Evolutionary conservation across 2,329 filamentous ascomycete species (phyloP).

Genomic region (Fusarium scirpi): DNA sequence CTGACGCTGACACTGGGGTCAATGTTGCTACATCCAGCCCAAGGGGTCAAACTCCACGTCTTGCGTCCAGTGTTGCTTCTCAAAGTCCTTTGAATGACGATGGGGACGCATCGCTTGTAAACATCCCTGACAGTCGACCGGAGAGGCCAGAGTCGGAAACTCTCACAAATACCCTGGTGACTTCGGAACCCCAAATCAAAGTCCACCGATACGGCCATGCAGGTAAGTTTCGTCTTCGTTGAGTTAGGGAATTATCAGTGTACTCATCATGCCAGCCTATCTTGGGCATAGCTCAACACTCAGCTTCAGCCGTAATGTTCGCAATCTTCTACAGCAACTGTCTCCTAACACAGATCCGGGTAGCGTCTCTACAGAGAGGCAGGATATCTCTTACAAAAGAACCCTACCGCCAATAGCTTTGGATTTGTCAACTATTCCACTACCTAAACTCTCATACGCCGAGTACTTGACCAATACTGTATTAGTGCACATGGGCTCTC

Average conservation of each 20-base stretch:
- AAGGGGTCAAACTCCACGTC: background rate
- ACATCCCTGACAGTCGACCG: background rate
- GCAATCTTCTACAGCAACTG: slow-evolving; percentile 36
- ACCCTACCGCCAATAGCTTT: slow-evolving; percentile 26
- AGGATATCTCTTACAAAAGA: slow-evolving; percentile 33
- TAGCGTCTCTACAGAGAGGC: slow-evolving; percentile 29
- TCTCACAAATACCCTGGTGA: slow-evolving; percentile 33
- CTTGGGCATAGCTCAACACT: slow-evolving; percentile 39
- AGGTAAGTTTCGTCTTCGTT: background rate
- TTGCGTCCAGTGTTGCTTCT: background rate
- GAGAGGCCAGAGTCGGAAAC: slow-evolving; percentile 5
- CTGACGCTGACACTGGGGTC: background rate
- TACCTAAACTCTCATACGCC: slow-evolving; percentile 33
- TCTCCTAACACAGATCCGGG: slow-evolving; percentile 23
- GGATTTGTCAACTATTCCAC: slow-evolving; percentile 21
- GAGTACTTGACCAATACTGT: slow-evolving; percentile 37
- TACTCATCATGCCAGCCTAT: slow-evolving; percentile 25
- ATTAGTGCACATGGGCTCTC: slow-evolving; percentile 32
- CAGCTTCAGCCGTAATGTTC: slow-evolving; percentile 37
- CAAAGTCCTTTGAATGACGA: background rate
- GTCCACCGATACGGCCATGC: slow-evolving; percentile 37
- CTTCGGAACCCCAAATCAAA: slow-evolving; percentile 38
- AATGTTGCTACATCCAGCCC: no score
- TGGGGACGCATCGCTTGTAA: background rate
- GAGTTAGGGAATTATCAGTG: accelerated